Evolutionary conservation across 345 rosid genomes (phyloP).

Genomic region (Acer yangbiense): DNA sequence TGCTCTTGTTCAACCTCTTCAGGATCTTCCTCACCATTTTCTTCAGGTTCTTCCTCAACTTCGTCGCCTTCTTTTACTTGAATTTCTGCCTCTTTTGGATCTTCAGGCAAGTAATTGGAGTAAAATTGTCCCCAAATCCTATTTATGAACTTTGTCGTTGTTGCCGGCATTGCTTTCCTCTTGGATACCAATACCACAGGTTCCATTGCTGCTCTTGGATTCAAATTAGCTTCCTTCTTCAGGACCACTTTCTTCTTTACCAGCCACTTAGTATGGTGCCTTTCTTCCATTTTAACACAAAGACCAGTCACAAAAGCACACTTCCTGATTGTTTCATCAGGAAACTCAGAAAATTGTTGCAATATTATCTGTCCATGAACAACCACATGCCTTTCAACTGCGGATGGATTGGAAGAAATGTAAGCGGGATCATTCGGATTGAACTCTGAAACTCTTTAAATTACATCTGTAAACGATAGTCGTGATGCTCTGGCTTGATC

Average conservation of each 20-base stretch:
- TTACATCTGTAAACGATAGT: conserved; percentile 64
- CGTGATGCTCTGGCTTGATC: conserved; percentile 56
- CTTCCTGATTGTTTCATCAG: conserved; percentile 44
- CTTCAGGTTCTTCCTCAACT: conserved; percentile 41
- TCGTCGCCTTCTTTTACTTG: conserved; percentile 44
- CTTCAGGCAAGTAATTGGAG: conserved; percentile 60
- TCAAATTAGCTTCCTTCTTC: conserved; percentile 48
- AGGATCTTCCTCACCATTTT: conserved; percentile 47
- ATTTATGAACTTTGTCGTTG: conserved; percentile 72
- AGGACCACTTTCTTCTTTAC: conserved; percentile 51
- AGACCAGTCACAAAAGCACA: conserved; percentile 67
- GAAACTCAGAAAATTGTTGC: conserved; percentile 67
- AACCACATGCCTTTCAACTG: conserved; percentile 67
- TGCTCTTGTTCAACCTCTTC: conserved; percentile 26
- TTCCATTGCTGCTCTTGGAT: conserved; percentile 61
- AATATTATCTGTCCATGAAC: conserved; percentile 79
- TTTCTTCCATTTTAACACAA: conserved; percentile 62
- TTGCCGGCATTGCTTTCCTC: conserved; percentile 74
- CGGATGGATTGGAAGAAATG: conserved; percentile 57
- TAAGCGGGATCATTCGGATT: conserved; percentile 46
- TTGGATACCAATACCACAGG: conserved; percentile 37
- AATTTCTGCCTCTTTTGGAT: conserved; percentile 33
- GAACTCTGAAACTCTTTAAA: conserved; percentile 50
- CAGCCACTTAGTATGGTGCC: conserved; percentile 70
- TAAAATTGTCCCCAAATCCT: conserved; percentile 86